Evolutionary conservation across 345 rosid genomes (phyloP).

Genomic region (Citrus glauca): DNA sequence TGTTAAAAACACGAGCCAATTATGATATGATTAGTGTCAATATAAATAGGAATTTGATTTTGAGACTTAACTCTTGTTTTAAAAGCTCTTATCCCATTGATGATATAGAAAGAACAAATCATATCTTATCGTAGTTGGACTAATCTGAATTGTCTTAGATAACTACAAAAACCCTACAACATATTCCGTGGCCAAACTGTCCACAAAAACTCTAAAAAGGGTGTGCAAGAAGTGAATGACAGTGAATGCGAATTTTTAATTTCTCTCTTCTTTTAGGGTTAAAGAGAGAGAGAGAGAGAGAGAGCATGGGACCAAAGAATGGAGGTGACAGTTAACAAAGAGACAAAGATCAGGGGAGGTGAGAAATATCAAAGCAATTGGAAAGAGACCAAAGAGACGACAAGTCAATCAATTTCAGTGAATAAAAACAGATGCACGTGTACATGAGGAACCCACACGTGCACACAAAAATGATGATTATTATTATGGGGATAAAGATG

Average conservation of each 20-base stretch:
- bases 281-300: background rate
- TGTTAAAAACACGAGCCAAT: no score
- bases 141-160: background rate
- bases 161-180: no score
- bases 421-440: constrained; percentile 61
- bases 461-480: constrained; percentile 48
- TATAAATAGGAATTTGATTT: no score
- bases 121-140: background rate
- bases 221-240: background rate
- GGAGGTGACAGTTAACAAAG: constrained; percentile 11
- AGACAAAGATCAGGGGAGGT: background rate
- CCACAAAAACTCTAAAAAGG: background rate
- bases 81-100: no score
- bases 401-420: constrained; percentile 40
- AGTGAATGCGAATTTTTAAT: background rate
- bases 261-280: no score
- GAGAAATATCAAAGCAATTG: constrained; percentile 10
- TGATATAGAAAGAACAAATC: background rate
- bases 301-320: background rate
- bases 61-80: no score
- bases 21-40: no score
- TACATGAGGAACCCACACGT: constrained; percentile 54
- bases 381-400: background rate
- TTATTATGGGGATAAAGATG: constrained; percentile 16
- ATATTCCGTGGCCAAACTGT: no score